These are phyloP conservation scores for Sergeia podlipaevii DNA, from an alignment of 208 protist species.

Conservation along the genomic window DNA sequence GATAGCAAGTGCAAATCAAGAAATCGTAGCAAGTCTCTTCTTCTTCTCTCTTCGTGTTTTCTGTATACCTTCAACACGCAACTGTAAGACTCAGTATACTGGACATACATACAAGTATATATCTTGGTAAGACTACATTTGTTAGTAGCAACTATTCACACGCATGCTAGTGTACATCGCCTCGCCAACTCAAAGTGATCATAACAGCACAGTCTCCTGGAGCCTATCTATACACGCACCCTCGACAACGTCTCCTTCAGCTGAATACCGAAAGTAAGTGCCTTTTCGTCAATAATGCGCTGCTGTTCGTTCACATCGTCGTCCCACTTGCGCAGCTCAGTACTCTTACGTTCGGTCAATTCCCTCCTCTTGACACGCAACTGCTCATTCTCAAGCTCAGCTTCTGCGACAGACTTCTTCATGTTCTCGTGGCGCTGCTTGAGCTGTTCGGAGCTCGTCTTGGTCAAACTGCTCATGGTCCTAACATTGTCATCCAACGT, in stretches of 20 bases:
- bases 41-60: too few relatives aligned
- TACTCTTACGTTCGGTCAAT: slow-evolving; percentile 39
- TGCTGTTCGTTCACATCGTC: slow-evolving; percentile 73
- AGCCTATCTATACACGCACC: too few relatives aligned
- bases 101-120: too few relatives aligned
- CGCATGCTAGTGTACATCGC: too few relatives aligned
- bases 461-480: slow-evolving; percentile 63
- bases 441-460: slow-evolving; percentile 77
- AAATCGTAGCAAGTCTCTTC: too few relatives aligned
- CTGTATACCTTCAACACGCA: too few relatives aligned
- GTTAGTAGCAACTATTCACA: too few relatives aligned
- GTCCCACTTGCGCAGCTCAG: slow-evolving; percentile 79
- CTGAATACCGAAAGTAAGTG: slow-evolving; percentile 84
- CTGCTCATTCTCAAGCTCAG: slow-evolving; percentile 63
- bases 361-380: slow-evolving; percentile 56
- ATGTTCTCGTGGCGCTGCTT: slow-evolving; percentile 62
- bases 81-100: too few relatives aligned
- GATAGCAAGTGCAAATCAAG: too few relatives aligned
- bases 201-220: too few relatives aligned
- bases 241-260: slow-evolving; percentile 76
- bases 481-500: slow-evolving; percentile 52
- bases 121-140: too few relatives aligned
- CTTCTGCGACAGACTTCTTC: slow-evolving; percentile 53
- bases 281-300: slow-evolving; percentile 86
- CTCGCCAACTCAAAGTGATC: too few relatives aligned